Evolutionary conservation across 805 yeast genomes (phyloP), one percentile per base, ranked within the genome.

Genomic region (Cyberlindnera xishuangbannaensis): DNA sequence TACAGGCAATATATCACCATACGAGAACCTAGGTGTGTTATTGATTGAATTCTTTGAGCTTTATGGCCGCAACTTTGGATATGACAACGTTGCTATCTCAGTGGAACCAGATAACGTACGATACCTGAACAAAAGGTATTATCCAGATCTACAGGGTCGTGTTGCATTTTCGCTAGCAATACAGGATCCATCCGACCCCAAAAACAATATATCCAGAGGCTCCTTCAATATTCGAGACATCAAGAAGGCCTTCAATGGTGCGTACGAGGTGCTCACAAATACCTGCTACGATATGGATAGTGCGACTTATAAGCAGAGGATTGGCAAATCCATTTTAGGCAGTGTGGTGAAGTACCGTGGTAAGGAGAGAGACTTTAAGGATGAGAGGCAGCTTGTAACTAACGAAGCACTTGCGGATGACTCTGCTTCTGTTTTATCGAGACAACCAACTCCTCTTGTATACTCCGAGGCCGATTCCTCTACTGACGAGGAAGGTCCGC

Each of bases 1-100:
- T 2, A 74, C 94, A 0, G 68, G 73, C 6, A 74, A 76, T 28
- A 80, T 87, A 35, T 67, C 72, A 30, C 76, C 86, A 3, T 45
- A 72, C 45, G 82, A 80, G 26, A 90, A 92, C 51, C 58, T 90
- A 36, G 98, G 98, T 3, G 80, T 86, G 3, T 61, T 90, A 17
- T 61, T 92, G 33, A 82, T 90, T 31, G 97, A 92, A 55, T 88
- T 92, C 48, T 88, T 92, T 55, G 96, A 88, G 56, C 66, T 87
- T 7, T 90, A 87, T 51, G 98, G 98, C 8, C 71, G 82, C 43
- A 79, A 85, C 51, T 90, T 90, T 60, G 86, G 88, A 18, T 87
- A 85, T 54, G 92, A 84, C 50, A 65, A 71, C 38, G 79, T 83
- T 34, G 88, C 83, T 1, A 65, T 90, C 7, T 75, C 82, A 8